phyloP scores from a whole-genome alignment of 768 basidiomycete species.

The Psilocybe cubensis region DNA sequence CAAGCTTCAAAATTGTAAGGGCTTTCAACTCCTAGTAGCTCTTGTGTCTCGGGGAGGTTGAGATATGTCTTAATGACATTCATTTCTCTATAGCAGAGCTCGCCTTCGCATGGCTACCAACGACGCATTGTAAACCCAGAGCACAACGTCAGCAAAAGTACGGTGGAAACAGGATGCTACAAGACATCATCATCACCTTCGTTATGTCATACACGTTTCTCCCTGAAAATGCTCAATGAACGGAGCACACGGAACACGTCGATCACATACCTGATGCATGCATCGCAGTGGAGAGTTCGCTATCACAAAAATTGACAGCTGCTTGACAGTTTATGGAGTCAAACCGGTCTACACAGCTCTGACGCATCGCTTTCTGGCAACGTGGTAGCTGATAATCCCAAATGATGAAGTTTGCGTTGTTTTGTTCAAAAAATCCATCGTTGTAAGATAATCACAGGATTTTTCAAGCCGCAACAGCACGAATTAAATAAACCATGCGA shows the following conservation, averaged over 20 bases:
- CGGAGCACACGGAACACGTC: background rate
- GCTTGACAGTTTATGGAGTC: conserved; percentile 72
- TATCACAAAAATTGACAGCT: conserved; percentile 67
- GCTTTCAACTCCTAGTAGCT: conserved; percentile 57
- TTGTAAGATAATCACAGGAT: too few species aligned
- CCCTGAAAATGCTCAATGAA: conserved; percentile 23
- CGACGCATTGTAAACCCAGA: background rate
- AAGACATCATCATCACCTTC: conserved; percentile 32
- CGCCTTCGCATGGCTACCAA: conserved; percentile 41
- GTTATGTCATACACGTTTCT: conserved; percentile 63
- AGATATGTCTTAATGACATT: conserved; percentile 55
- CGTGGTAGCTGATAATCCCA: conserved; percentile 58
- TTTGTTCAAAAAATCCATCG: too few species aligned
- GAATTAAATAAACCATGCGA: too few species aligned
- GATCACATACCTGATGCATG: conserved; percentile 44
- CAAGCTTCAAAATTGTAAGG: conserved; percentile 61
- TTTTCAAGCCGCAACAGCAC: too few species aligned
- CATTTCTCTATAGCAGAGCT: conserved; percentile 40
- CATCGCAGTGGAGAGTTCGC: conserved; percentile 49
- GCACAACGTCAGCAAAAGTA: background rate
- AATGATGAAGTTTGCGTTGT: too few species aligned
- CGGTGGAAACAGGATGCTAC: background rate
- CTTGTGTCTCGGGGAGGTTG: conserved; percentile 53
- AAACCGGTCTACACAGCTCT: conserved; percentile 65
- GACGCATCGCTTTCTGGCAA: conserved; percentile 61